Percentiles rank a stretch among this genome's conserved stretches.
These are phyloP conservation scores for Umbelopsis sp. DNA, from an alignment of 371 early-diverging fungal species.

Conservation along the genomic window DNA sequence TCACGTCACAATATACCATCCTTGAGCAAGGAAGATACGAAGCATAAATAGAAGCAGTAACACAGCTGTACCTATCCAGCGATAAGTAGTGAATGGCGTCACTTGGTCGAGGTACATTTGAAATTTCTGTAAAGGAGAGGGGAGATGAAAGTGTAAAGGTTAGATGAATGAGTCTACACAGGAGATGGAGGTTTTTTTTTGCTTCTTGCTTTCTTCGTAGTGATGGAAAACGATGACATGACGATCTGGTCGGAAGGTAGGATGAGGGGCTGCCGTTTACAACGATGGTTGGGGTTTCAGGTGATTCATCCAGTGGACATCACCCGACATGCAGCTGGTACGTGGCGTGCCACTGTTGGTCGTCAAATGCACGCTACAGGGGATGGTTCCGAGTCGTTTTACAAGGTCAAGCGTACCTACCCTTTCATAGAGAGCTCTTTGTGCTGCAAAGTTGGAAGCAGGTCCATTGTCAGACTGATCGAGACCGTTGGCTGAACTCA, in stretches of 20 bases:
- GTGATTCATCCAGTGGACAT: neutral
- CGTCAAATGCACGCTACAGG: neutral
- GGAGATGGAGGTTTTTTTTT: neutral
- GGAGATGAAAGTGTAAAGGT: constrained; percentile 19
- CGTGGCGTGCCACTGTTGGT: constrained; percentile 5
- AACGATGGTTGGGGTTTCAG: neutral
- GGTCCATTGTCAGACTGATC: constrained; percentile 8
- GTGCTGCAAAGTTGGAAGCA: neutral
- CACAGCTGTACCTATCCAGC: constrained; percentile 77
- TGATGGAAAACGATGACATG: neutral
- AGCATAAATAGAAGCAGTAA: constrained; percentile 74
- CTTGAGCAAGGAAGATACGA: constrained; percentile 83
- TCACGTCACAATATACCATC: constrained; percentile 95
- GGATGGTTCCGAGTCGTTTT: neutral
- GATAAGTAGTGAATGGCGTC: constrained; percentile 73
- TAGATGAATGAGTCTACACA: neutral
- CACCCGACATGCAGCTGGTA: constrained; percentile 7
- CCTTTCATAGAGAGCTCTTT: constrained; percentile 3
- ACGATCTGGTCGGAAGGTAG: neutral
- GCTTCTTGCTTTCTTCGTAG: too few relatives aligned
- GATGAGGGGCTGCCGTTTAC: neutral
- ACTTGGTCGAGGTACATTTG: constrained; percentile 78
- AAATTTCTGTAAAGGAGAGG: constrained; percentile 44
- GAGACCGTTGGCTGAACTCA: constrained; percentile 9
- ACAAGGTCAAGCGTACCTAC: neutral